These are phyloP conservation scores for Microdochium paspali DNA, from an alignment of 2,329 filamentous ascomycete species.

Conservation along the genomic window DNA sequence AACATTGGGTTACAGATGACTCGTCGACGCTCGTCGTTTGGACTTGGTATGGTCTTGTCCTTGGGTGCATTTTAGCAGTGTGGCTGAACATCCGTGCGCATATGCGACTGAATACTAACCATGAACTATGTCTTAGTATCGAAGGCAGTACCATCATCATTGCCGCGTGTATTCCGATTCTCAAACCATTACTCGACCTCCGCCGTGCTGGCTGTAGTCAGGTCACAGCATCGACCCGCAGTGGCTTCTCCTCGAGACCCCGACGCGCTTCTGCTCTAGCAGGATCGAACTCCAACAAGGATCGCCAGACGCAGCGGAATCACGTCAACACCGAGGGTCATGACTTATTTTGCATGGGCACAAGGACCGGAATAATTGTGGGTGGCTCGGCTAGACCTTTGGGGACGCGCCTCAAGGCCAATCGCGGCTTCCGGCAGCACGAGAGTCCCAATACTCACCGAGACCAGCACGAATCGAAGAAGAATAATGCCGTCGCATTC, in stretches of 20 bases:
- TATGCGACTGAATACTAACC: neutral
- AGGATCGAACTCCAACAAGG: neutral
- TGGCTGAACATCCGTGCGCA: neutral
- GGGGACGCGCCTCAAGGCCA: neutral
- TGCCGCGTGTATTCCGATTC: neutral
- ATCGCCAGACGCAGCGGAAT: neutral
- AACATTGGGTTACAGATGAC: neutral
- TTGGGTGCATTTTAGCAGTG: neutral
- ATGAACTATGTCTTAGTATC: neutral
- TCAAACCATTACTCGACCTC: neutral
- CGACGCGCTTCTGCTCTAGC: neutral
- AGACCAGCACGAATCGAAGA: neutral
- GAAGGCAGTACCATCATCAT: conserved; percentile 1
- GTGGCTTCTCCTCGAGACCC: neutral
- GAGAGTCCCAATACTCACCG: neutral
- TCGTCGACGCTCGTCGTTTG: neutral
- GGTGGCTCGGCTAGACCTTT: neutral
- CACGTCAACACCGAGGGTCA: neutral
- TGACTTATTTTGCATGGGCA: neutral
- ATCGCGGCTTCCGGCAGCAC: neutral
- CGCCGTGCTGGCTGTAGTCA: neutral
- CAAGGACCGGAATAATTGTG: neutral
- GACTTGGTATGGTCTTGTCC: neutral
- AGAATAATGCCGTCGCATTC: neutral
- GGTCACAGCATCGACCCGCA: neutral